Conservation (phyloP, 805 yeast species). For the Kodamaea jinghongensis region DNA sequence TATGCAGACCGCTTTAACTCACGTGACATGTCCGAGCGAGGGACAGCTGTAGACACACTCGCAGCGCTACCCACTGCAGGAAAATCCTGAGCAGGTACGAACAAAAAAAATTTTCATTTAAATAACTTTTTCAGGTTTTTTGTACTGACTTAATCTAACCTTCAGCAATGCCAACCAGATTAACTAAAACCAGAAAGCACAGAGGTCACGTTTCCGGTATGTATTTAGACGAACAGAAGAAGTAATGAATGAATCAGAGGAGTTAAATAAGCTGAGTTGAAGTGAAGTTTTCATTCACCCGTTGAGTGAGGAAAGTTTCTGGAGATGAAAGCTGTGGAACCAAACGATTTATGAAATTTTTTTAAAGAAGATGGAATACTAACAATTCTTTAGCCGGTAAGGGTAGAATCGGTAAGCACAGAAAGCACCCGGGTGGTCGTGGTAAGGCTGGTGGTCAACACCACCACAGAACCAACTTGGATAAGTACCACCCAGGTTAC, state of each 20-base stretch:
- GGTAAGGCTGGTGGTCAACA: slow-evolving; percentile 99
- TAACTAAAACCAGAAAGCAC: slow-evolving; percentile 99
- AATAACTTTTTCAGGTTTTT: slow-evolving; percentile 6
- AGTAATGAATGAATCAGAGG: background rate
- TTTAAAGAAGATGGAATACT: slow-evolving; percentile 21
- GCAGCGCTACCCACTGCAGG: no score
- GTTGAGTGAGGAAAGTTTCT: background rate
- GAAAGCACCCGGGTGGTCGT: slow-evolving; percentile 99
- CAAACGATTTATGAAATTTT: background rate
- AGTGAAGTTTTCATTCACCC: background rate
- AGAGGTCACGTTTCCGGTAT: slow-evolving; percentile 99
- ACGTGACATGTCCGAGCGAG: no score
- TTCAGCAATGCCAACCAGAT: slow-evolving; percentile 92
- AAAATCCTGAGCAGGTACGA: background rate
- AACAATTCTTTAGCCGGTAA: slow-evolving; percentile 81
- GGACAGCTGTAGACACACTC: no score
- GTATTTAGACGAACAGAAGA: slow-evolving; percentile 31
- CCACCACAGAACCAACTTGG: slow-evolving; percentile 99
- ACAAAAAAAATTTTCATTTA: slow-evolving; percentile 10
- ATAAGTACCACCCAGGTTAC: slow-evolving; percentile 99
- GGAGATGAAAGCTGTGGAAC: background rate
- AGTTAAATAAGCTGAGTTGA: background rate
- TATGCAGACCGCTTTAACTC: no score
- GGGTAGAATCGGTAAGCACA: slow-evolving; percentile 99
- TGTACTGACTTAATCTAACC: slow-evolving; percentile 9